A percentile compares a stretch with the other conserved stretches of the same genome.
phyloP scores from a whole-genome alignment of 176 grass and related monocot species.

The Hyparrhenia diplandra region DNA sequence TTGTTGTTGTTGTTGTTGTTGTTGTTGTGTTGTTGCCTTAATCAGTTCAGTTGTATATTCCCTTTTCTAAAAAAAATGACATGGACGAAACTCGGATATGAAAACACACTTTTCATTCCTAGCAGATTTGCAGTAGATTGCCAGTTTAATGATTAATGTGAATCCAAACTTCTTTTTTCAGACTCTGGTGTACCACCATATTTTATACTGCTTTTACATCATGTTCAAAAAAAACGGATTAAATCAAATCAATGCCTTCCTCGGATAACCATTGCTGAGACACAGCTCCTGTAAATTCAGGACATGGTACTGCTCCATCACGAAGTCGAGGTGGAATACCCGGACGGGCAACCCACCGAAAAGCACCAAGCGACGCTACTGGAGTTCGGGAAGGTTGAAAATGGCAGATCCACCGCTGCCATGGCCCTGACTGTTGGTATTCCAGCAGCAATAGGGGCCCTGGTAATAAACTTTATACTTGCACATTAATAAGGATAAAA shows the following conservation, averaged over 20 bases:
- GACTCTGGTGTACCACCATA: not conserved
- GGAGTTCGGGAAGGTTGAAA: constrained; percentile 71
- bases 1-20: too few relatives aligned
- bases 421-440: constrained; percentile 95
- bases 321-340: constrained; percentile 72
- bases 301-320: constrained; percentile 98
- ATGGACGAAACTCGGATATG: not conserved
- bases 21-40: not conserved
- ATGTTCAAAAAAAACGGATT: not conserved
- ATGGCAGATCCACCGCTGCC: constrained; percentile 56
- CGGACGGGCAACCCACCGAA: constrained; percentile 47
- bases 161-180: not conserved
- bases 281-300: constrained; percentile 37
- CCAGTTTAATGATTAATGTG: not conserved
- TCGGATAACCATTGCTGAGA: not conserved
- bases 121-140: not conserved
- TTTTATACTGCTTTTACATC: not conserved
- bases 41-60: not conserved
- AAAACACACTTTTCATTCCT: not conserved
- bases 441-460: constrained; percentile 69
- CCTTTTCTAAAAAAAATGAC: too few relatives aligned
- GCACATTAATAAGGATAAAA: not conserved
- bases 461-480: constrained; percentile 50
- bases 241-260: not conserved
- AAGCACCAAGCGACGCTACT: constrained; percentile 79